phyloP scores from a whole-genome alignment of 1,284 basidiomycete species.

The Tilletia caries region DNA sequence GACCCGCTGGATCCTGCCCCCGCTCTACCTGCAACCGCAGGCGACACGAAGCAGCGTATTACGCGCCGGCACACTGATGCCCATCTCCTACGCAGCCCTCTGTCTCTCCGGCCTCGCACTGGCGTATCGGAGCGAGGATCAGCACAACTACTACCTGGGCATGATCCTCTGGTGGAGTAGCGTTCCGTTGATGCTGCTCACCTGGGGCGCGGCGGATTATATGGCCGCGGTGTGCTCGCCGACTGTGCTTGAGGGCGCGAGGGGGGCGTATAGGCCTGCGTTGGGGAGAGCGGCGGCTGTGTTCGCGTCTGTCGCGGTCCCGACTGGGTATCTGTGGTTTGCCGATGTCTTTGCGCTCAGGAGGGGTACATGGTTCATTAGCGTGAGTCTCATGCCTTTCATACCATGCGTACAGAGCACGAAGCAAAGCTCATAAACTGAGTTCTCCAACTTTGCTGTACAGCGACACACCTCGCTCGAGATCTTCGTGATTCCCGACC shows the following conservation, averaged over 20 bases:
- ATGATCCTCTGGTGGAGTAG: conserved; percentile 48
- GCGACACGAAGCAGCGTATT: neutral
- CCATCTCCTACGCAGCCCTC: conserved; percentile 5
- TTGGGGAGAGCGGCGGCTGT: conserved; percentile 11
- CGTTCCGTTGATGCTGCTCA: conserved; percentile 35
- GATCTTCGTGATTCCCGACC: conserved; percentile 40
- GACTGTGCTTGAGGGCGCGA: neutral
- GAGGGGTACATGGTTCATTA: conserved; percentile 47
- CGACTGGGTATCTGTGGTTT: conserved; percentile 36
- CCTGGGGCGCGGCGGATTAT: conserved; percentile 36
- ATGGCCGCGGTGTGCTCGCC: conserved; percentile 25
- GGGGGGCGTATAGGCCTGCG: conserved; percentile 8
- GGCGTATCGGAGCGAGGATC: conserved; percentile 16
- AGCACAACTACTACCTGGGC: conserved; percentile 39
- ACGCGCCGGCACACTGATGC: conserved; percentile 18
- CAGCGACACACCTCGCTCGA: conserved; percentile 36
- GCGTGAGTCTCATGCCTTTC: conserved; percentile 17
- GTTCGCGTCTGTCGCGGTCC: conserved; percentile 23
- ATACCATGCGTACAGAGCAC: neutral
- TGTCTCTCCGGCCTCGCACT: conserved; percentile 14
- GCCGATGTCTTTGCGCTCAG: conserved; percentile 42
- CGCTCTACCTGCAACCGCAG: conserved; percentile 20
- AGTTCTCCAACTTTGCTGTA: neutral
- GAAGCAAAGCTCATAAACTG: neutral
- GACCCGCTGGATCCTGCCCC: conserved; percentile 40